Conservation (phyloP, 176 grass and related monocot genomes). For the Chrysopogon serrulatus region DNA sequence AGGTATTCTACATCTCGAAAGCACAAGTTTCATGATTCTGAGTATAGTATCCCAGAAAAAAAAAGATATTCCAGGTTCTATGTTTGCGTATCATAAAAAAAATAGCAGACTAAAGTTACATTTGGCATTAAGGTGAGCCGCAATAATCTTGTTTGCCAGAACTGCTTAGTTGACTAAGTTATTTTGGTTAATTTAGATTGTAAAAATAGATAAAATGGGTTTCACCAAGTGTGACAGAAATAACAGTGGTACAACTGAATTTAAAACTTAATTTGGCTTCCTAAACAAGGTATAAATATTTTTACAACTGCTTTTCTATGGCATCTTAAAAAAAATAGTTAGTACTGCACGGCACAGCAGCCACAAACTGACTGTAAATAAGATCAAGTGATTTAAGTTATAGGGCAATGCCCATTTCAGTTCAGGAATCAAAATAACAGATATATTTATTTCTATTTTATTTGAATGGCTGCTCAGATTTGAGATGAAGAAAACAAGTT, state of each 20-base stretch:
- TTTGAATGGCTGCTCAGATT: neutral
- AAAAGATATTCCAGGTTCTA: neutral
- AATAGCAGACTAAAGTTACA: neutral
- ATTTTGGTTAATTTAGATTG: neutral
- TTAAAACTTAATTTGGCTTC: neutral
- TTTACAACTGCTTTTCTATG: neutral
- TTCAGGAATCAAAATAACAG: constrained; percentile 5
- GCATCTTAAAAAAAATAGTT: neutral
- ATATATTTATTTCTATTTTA: neutral
- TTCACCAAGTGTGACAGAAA: neutral
- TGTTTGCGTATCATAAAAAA: constrained; percentile 2
- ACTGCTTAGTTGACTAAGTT: neutral
- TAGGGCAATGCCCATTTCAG: neutral
- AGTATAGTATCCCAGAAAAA: neutral
- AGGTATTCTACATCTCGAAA: neutral
- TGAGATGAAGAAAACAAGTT: constrained; percentile 15
- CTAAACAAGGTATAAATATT: neutral
- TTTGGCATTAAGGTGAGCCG: neutral
- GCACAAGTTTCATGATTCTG: neutral
- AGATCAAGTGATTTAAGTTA: neutral
- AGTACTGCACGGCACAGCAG: neutral
- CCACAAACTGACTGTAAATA: neutral
- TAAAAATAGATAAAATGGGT: neutral
- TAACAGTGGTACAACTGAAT: neutral
- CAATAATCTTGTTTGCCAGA: neutral